Percentiles rank a stretch among this genome's conserved stretches.
Conservation (phyloP, 2,329 filamentous ascomycete species). For the Trichophyton rubrum region DNA sequence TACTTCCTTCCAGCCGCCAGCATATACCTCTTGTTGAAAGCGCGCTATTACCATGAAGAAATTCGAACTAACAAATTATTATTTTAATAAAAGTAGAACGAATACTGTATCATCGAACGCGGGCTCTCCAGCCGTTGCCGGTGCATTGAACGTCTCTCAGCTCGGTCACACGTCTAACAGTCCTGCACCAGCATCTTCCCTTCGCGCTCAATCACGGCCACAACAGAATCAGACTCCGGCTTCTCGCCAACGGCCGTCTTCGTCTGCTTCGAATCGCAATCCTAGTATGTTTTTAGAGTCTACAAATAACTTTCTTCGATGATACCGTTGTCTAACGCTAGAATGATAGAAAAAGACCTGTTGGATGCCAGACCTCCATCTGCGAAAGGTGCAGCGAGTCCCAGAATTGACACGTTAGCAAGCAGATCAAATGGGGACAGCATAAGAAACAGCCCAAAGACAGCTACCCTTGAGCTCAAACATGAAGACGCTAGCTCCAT, state of each 20-base stretch:
- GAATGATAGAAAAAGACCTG: slow-evolving; percentile 12
- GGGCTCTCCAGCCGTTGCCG: slow-evolving; percentile 58
- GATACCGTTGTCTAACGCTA: slow-evolving; percentile 7
- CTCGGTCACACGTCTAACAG: slow-evolving; percentile 42
- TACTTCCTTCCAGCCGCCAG: background rate
- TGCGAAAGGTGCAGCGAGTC: background rate
- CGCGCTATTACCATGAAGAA: background rate
- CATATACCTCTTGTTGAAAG: background rate
- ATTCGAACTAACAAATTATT: slow-evolving; percentile 5
- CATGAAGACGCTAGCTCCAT: slow-evolving; percentile 1
- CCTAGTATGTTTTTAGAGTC: slow-evolving; percentile 30
- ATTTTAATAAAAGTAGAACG: slow-evolving; percentile 27
- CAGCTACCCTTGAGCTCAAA: background rate
- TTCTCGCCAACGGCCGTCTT: slow-evolving; percentile 46
- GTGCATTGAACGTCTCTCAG: slow-evolving; percentile 61
- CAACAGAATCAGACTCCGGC: slow-evolving; percentile 63
- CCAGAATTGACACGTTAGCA: slow-evolving; percentile 8
- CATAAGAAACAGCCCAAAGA: slow-evolving; percentile 13
- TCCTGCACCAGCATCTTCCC: slow-evolving; percentile 45
- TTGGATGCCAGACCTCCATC: slow-evolving; percentile 9
- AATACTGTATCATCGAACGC: slow-evolving; percentile 39
- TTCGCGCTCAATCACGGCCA: slow-evolving; percentile 55
- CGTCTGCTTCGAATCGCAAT: slow-evolving; percentile 48
- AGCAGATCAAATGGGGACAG: slow-evolving; percentile 22
- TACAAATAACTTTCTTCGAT: slow-evolving; percentile 12